Base-by-base conservation (phyloP, 2,329 filamentous ascomycete species). In the Peltaster fructicola region DNA sequence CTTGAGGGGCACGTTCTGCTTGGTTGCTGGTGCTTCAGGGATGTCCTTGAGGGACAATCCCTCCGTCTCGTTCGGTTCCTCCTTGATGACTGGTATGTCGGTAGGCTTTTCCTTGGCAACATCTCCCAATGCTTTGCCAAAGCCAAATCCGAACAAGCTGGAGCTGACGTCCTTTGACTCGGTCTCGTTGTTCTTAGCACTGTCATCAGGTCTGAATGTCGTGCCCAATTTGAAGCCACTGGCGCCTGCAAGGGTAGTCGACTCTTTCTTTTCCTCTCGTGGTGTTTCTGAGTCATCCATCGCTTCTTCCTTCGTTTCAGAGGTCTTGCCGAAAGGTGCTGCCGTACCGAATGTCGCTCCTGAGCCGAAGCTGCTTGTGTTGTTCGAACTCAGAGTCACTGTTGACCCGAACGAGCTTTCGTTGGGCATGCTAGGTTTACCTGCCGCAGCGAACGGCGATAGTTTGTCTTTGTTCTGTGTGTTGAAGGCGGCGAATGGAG, bases 141-240 rank as follows among this genome's bases (percentile, higher is more conserved):
- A 49, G 8, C 33, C 33, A 15, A 28, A 29, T 8, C 46, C 47
- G 27, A 52, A 51, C 6, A 48, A 23, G 14, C 41, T 38, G 10
- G 29, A 35, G 13, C 39, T 40, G 11, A 36, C 23, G 20, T 41
- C 35, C 25, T 42, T 36, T 9, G 62, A 52, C 32, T 63, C 65
- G 6, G 63, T 57, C 17, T 60, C 50, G 29, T 73, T 67, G 13
- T 75, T 63, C 30, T 68, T 69, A 1, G 65, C 58, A 21, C 61
- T 59, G 5, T 65, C 61, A 35, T 78, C 73, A 6, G 61, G 59
- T 39, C 71, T 68, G 52, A 80, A 81, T 2, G 66, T 71, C 15
- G 68, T 72, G 18, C 64, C 63, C 9, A 80, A 55, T 37, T 75
- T 73, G 51, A 80, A 80, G 1, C 65, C 61, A n/a, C 38, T 20